A percentile compares a stretch with the other conserved stretches of the same genome.
phyloP scores from a whole-genome alignment of 164 flowering plant species.

The Taxillus chinensis region DNA sequence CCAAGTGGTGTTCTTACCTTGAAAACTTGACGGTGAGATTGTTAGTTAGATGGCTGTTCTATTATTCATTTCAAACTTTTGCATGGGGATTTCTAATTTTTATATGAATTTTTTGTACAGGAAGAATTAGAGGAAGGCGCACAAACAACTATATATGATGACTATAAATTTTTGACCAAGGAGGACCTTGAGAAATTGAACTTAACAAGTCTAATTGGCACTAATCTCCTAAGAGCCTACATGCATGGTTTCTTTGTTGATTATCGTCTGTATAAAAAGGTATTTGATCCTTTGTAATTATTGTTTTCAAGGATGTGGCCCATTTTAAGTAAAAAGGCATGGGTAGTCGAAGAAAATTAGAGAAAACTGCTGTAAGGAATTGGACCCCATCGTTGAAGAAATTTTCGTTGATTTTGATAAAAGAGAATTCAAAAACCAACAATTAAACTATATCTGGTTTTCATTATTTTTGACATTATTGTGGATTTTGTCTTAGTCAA shows the following conservation, averaged over 20 bases:
- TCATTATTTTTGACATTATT: no score
- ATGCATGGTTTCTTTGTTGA: conserved; percentile 92
- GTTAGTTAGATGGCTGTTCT: background rate
- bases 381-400: no score
- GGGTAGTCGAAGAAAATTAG: no score
- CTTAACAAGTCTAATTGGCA: conserved; percentile 66
- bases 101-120: conserved; percentile 26
- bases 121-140: conserved; percentile 87
- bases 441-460: no score
- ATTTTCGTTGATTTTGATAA: no score
- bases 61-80: no score
- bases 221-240: conserved; percentile 64
- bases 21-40: conserved; percentile 69
- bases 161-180: conserved; percentile 73
- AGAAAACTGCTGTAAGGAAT: no score
- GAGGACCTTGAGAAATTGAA: conserved; percentile 72
- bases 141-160: conserved; percentile 70
- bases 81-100: background rate
- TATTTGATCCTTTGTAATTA: conserved; percentile 9
- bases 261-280: conserved; percentile 67
- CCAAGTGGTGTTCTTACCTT: conserved; percentile 84
- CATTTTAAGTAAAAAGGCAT: background rate
- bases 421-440: no score
- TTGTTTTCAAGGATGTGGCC: background rate
- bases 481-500: no score